Evolutionary conservation across 2,329 filamentous ascomycete species (phyloP), one percentile per base, ranked within the genome.

Genomic region (Colletotrichum sublineola): DNA sequence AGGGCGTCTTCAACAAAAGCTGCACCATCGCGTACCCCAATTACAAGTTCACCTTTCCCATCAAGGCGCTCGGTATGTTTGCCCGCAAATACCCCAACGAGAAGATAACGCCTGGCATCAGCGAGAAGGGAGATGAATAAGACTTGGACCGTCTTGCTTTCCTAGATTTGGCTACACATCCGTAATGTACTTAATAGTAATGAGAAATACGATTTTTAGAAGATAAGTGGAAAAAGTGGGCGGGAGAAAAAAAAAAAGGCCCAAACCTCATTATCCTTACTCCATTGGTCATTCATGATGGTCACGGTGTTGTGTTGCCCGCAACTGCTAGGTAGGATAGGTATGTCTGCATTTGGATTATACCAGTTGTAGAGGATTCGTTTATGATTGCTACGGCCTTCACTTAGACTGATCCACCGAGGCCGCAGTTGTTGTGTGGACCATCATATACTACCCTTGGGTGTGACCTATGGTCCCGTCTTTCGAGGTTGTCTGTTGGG

Each of bases 11-110:
- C 84, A 99, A 99, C 84, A 97, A 98, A 86, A 96, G 92, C 78
- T 98, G 96, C 86, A 98, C 98, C 94, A 99, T 99, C 75, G 96
- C 94, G 0, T 99, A 99, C 79, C 96, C 96, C 55, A 99, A 99
- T 86, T 99, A 99, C 87, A 99, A 98, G 85, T 96, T 97, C 81
- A 93, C 93, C 71, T 99, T 98, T 82, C 92, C 96, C 1, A 93
- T 98, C 80, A 97, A 97, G 84, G 96, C 96, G 2, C 82, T 99
- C 75, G 96, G 96, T 6, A 92, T 98, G 90, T 99, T 94, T 86
- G 90, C 92, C 5, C 88, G 85, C 77, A 89, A 87, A 74, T 95
- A 92, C 75, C 93, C 92, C 0, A 86, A 94, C 73, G 88, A 91
- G 68, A 86, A 84, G 77, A 80, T 93, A 3, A 77, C 53, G 2